phyloP scores from a whole-genome alignment of 192 early-diverging fungal species.

The Spinellus fusiger region DNA sequence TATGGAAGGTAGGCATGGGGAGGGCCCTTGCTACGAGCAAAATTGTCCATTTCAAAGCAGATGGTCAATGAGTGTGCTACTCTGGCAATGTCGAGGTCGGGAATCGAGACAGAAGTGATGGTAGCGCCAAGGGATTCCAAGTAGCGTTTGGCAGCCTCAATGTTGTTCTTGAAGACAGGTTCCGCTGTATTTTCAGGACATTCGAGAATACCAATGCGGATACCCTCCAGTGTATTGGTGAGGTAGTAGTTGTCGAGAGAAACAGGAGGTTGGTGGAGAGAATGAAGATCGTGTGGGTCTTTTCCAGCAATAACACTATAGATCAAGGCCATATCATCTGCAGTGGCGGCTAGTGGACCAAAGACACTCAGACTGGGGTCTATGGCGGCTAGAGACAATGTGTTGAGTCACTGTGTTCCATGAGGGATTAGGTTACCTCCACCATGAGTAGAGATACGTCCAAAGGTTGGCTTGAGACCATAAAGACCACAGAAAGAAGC shows the following conservation, averaged over 20 bases:
- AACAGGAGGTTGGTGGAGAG: constrained; percentile 47
- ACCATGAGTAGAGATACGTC: constrained; percentile 52
- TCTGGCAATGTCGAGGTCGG: background rate
- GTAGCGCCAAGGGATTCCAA: constrained; percentile 50
- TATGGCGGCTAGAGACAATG: constrained; percentile 26
- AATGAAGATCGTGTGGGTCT: constrained; percentile 41
- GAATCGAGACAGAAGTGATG: background rate
- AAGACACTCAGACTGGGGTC: constrained; percentile 49
- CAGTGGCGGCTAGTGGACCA: constrained; percentile 67
- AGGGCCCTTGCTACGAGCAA: constrained; percentile 19
- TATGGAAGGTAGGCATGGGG: constrained; percentile 30
- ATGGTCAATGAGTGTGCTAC: constrained; percentile 62
- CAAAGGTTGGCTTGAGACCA: constrained; percentile 69
- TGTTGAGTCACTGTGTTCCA: background rate
- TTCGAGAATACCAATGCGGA: constrained; percentile 57
- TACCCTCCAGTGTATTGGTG: constrained; percentile 31
- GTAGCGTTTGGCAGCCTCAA: constrained; percentile 29
- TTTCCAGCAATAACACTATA: constrained; percentile 59
- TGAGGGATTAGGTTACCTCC: constrained; percentile 23
- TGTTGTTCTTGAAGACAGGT: constrained; percentile 22
- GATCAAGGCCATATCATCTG: constrained; percentile 59
- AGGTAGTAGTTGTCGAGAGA: constrained; percentile 22
- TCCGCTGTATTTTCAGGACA: constrained; percentile 39
- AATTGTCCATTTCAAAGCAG: constrained; percentile 48
- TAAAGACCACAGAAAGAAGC: constrained; percentile 66